These are phyloP conservation scores for Ganoderma multipileum DNA, from an alignment of 1,284 basidiomycete genomes.

Conservation along the genomic window DNA sequence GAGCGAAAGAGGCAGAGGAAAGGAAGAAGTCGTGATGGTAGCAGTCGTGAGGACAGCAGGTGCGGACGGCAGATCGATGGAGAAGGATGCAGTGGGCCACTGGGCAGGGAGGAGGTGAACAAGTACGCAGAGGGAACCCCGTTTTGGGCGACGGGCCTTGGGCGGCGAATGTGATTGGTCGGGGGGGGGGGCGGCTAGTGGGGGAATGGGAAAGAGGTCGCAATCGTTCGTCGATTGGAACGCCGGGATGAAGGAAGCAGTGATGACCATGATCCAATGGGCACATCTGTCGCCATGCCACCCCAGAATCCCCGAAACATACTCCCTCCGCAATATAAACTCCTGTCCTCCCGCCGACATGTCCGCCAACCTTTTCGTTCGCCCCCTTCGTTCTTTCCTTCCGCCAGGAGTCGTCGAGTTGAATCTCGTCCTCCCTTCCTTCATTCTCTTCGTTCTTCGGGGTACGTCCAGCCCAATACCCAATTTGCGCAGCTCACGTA, in stretches of 20 bases:
- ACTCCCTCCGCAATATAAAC: slow-evolving; percentile 26
- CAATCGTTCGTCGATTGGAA: slow-evolving; percentile 5
- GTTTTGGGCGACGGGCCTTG: not conserved
- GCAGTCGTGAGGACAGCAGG: slow-evolving; percentile 33
- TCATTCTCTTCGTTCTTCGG: slow-evolving; percentile 57
- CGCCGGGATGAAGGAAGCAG: slow-evolving; percentile 17
- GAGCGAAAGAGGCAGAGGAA: slow-evolving; percentile 1
- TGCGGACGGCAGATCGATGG: slow-evolving; percentile 19
- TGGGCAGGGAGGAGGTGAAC: not conserved
- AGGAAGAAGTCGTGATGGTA: slow-evolving; percentile 34
- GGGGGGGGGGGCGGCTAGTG: slow-evolving; percentile 2
- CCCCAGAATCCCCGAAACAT: slow-evolving; percentile 24
- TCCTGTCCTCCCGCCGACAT: slow-evolving; percentile 30
- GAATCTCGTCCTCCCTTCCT: slow-evolving; percentile 57
- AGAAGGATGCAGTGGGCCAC: slow-evolving; percentile 10
- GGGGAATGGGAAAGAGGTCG: slow-evolving; percentile 1
- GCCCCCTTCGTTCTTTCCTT: slow-evolving; percentile 49
- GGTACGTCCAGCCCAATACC: slow-evolving; percentile 32
- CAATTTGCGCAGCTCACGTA: slow-evolving; percentile 24
- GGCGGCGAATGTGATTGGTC: slow-evolving; percentile 23
- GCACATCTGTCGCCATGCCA: slow-evolving; percentile 41
- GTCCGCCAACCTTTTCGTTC: slow-evolving; percentile 39
- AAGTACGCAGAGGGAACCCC: not conserved
- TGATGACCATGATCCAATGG: slow-evolving; percentile 34
- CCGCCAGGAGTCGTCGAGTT: slow-evolving; percentile 67